Base-by-base conservation (phyloP, 179 eudicot genomes). In the Gypsophila paniculata region DNA sequence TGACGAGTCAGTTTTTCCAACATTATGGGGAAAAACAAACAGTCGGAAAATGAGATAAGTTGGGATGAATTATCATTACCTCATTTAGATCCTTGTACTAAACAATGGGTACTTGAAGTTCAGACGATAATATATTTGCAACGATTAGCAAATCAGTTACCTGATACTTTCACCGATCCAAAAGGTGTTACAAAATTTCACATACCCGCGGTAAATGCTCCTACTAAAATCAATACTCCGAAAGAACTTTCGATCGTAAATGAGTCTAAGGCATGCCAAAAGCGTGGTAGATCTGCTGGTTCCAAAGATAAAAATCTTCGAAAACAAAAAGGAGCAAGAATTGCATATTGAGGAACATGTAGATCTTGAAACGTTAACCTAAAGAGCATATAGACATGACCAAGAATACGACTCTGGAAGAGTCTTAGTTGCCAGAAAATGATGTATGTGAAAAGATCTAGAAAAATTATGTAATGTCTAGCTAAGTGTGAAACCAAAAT, bases 1-100 rank as follows among this genome's bases (percentile, higher is more conserved):
- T 59, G 10, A 72, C 36, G 75, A 72, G 23, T 48, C 48, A 15
- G 10, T 32, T 60, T 23, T 72, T 18, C 32, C 64, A 21, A 23
- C 11, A 9, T 60, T 60, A 60, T 6, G 44, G 10, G 44, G 10
- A 8, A 39, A 8, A 39, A 39, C 34, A 1, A 29, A 29, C 34
- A 29, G 34, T 4, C 4, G 34, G 34, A 29, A 29, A 29, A 29
- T 29, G 34, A 29, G 34, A 29, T 4, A 29, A 29, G 34, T 29
- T 29, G 34, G 34, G 4, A 29, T 29, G 34, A 29, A 29, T 29
- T 29, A 29, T 29, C 34, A 29, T 29, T 44, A 44, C 6, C 49
- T 44, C 49, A 44, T 44, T 12, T 44, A 7, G 49, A 44, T 44
- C 49, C 49, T 44, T 8, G 49, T 8, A 44, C 9, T 6, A 44